Base-by-base conservation (phyloP, 1,284 basidiomycete species). In the Fomitopsis betulina region DNA sequence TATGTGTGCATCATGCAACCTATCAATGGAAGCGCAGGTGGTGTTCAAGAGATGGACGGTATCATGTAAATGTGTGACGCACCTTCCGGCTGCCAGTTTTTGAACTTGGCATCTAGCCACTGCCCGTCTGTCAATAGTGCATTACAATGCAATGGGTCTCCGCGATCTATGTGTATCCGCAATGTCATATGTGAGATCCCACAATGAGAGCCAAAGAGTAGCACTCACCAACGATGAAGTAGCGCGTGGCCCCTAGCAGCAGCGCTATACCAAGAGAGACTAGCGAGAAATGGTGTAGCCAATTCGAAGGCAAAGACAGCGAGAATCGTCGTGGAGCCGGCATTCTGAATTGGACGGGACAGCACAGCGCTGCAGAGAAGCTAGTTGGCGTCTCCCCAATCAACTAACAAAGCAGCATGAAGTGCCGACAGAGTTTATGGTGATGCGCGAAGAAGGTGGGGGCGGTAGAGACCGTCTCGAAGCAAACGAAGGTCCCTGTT, bases 21-120 rank as follows among this genome's bases (percentile, higher is more conserved):
- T 91, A 62, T 62, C 51, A 56, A 51, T 7, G 3, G 9, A 12
- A 27, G 21, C 2, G 3, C 43, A 30, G 23, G 25, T 37, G 9
- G 35, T 37, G 4, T 10, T 37, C 35, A 47, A 5, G 25, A 23
- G 21, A 8, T 17, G 12, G 3, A 47, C 45, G n/a, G n/a, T 5
- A 13, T 21, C 13, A 15, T 8, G 1, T 27, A 15, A 6, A 6
- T 30, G 25, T 17, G 25, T 7, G 19, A 73, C 82, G 63, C 65
- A 88, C 91, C 92, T 63, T 93, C 83, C 5, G 93, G 93, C 70
- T 95, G 93, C 93, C 93, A 95, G 67, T 86, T 87, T 62, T 72
- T 78, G 68, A 81, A 80, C 49, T 68, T 72, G 37, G 74, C 72
- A 70, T 93, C 92, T 56, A 93, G 72, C 93, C 93, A 96, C 65